Conservation (phyloP, 768 basidiomycete genomes). For the Phylloporus scabripes region DNA sequence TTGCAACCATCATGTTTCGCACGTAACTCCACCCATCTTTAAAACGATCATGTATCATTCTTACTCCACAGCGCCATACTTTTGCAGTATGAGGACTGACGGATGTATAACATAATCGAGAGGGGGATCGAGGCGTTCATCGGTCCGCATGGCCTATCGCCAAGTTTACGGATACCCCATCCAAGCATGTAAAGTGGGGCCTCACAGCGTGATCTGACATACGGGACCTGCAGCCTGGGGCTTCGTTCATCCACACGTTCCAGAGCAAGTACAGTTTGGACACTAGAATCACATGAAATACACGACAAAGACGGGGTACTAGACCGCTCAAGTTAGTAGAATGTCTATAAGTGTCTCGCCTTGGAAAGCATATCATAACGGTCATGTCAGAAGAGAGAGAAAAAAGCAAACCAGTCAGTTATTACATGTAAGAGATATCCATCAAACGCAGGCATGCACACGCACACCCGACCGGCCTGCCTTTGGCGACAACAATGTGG, state of each 20-base stretch:
- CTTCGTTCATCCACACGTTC: background rate
- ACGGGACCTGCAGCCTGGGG: too few relatives aligned
- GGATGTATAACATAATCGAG: background rate
- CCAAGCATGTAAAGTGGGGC: background rate
- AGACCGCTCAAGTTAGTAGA: background rate
- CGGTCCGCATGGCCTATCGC: background rate
- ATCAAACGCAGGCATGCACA: background rate
- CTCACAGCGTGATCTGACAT: background rate
- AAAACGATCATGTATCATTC: background rate
- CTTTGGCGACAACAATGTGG: background rate
- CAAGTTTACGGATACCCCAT: background rate
- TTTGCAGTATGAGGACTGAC: background rate
- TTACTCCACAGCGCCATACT: background rate
- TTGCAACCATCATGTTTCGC: background rate
- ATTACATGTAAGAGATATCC: slow-evolving; percentile 11
- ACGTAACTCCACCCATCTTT: background rate
- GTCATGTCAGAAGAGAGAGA: background rate
- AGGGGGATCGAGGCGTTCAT: background rate
- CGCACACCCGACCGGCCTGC: background rate
- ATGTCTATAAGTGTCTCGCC: background rate
- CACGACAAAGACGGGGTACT: background rate
- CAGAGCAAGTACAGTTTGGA: background rate
- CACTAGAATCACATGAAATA: slow-evolving; percentile 8
- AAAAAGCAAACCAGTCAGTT: background rate
- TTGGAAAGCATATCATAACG: background rate